Conservation (phyloP, 1,139 yeast genomes). For the Yamadazyma diospyri region DNA sequence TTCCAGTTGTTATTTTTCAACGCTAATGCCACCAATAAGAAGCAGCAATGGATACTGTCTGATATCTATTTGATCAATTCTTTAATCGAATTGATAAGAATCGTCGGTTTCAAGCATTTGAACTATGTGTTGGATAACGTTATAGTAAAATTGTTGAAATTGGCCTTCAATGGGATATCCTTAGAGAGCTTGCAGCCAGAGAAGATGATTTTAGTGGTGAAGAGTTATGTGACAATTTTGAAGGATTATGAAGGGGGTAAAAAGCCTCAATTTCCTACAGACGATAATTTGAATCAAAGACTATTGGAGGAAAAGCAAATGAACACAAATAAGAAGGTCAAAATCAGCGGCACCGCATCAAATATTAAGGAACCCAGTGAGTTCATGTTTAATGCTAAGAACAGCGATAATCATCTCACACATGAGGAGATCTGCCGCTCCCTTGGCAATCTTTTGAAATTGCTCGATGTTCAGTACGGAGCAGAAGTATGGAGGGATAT, state of each 20-base stretch:
- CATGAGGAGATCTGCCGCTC: conserved; percentile 77
- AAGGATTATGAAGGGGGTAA: conserved; percentile 55
- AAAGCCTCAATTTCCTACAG: conserved; percentile 75
- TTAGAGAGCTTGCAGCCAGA: conserved; percentile 70
- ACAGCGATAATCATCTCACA: conserved; percentile 46
- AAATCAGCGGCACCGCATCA: background rate
- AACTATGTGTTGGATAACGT: conserved; percentile 79
- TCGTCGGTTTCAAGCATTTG: conserved; percentile 75
- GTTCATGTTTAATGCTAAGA: conserved; percentile 37
- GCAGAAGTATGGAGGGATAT: conserved; percentile 26
- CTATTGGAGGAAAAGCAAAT: conserved; percentile 6
- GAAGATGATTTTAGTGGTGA: conserved; percentile 63
- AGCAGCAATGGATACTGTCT: conserved; percentile 67
- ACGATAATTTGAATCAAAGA: conserved; percentile 39
- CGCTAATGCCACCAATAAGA: conserved; percentile 43
- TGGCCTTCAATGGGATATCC: conserved; percentile 50
- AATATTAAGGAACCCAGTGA: conserved; percentile 15
- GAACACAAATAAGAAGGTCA: conserved; percentile 1
- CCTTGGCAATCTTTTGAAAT: conserved; percentile 52
- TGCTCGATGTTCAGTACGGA: conserved; percentile 67
- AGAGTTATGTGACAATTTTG: conserved; percentile 67
- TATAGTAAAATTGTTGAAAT: conserved; percentile 56
- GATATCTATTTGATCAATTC: conserved; percentile 63
- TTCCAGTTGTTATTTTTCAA: conserved; percentile 55
- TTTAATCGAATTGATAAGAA: conserved; percentile 65